These are phyloP conservation scores for Xylaria digitata DNA, from an alignment of 2,329 filamentous ascomycete species.

Conservation along the genomic window DNA sequence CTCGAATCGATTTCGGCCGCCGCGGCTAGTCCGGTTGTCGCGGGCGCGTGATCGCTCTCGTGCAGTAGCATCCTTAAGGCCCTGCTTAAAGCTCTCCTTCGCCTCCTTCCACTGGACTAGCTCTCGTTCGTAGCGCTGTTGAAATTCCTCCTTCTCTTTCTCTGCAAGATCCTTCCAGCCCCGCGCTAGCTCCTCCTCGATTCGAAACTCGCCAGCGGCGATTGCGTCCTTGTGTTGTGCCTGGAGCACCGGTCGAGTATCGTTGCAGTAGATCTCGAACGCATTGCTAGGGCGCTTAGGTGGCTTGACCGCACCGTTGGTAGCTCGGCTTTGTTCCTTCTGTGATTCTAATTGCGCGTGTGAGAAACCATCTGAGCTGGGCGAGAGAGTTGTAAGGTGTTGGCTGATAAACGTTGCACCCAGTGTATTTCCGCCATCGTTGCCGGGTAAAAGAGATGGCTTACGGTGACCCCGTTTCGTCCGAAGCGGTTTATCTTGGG, in stretches of 20 bases:
- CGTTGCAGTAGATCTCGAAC: conserved; percentile 67
- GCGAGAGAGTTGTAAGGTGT: conserved; percentile 59
- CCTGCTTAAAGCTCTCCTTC: conserved; percentile 54
- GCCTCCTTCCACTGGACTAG: conserved; percentile 57
- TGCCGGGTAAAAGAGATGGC: conserved; percentile 60
- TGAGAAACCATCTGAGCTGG: conserved; percentile 65
- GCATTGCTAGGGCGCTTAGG: conserved; percentile 60
- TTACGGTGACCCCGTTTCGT: conserved; percentile 79
- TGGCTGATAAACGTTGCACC: conserved; percentile 61
- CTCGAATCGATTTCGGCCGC: conserved; percentile 45
- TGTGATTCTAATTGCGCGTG: conserved; percentile 59
- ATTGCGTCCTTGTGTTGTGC: conserved; percentile 58
- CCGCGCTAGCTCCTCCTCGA: conserved; percentile 67
- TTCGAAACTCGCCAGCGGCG: conserved; percentile 51
- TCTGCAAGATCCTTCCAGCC: conserved; percentile 66
- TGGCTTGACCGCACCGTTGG: conserved; percentile 57
- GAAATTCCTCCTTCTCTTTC: conserved; percentile 62
- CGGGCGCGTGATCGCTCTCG: conserved; percentile 48
- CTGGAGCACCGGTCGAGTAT: conserved; percentile 59
- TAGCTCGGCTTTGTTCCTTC: conserved; percentile 47
- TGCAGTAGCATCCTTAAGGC: conserved; percentile 45
- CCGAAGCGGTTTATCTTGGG: conserved; percentile 80
- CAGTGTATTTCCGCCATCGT: conserved; percentile 54
- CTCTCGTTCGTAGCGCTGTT: conserved; percentile 56
- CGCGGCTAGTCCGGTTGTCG: conserved; percentile 31